A percentile compares a stretch with the other conserved stretches of the same genome.
These are phyloP conservation scores for Alternaria longipes DNA, from an alignment of 2,329 filamentous ascomycete genomes.

Conservation along the genomic window DNA sequence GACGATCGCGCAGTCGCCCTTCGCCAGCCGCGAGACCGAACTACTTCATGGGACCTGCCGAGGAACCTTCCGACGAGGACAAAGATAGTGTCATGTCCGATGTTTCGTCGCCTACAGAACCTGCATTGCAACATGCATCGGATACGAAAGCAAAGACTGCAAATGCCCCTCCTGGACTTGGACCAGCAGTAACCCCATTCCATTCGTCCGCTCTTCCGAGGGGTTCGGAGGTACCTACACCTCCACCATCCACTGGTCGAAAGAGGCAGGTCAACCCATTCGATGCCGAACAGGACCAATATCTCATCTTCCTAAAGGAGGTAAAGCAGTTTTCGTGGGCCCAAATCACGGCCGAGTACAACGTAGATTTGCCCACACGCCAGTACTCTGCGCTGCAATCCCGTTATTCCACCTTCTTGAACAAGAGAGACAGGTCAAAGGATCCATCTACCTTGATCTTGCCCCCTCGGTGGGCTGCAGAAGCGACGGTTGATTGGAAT, in stretches of 20 bases:
- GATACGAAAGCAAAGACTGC: neutral
- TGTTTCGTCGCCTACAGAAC: neutral
- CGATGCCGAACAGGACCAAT: constrained; percentile 36
- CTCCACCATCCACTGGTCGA: neutral
- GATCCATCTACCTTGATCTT: constrained; percentile 35
- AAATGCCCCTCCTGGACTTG: neutral
- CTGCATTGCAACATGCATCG: neutral
- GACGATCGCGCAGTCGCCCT: neutral
- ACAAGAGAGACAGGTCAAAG: constrained; percentile 36
- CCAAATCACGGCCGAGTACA: constrained; percentile 42
- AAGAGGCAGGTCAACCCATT: constrained; percentile 14
- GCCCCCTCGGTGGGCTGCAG: constrained; percentile 37
- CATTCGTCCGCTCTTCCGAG: neutral
- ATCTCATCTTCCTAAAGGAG: constrained; percentile 55
- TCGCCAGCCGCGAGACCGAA: neutral
- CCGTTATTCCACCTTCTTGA: constrained; percentile 38
- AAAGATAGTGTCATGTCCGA: constrained; percentile 19
- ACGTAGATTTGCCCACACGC: constrained; percentile 45
- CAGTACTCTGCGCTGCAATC: constrained; percentile 34
- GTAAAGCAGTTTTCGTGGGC: constrained; percentile 50
- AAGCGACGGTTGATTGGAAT: constrained; percentile 36
- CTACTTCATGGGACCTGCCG: constrained; percentile 7
- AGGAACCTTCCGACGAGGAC: constrained; percentile 12
- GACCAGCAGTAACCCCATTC: neutral
- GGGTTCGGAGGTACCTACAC: neutral